Evolutionary conservation across 768 basidiomycete genomes (phyloP).

Genomic region (Leccinum disarticulatum): DNA sequence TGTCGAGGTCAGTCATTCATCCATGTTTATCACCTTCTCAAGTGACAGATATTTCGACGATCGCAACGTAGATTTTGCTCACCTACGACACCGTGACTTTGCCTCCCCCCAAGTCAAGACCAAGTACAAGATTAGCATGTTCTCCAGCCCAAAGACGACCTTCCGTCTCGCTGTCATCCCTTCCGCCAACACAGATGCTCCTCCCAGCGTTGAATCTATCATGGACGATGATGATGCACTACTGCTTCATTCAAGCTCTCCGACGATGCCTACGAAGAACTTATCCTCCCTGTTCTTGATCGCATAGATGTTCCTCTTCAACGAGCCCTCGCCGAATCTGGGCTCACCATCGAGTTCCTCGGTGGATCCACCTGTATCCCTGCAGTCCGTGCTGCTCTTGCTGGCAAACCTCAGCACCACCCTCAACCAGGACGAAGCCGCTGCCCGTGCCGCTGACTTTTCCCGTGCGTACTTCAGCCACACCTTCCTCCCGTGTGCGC

Average conservation of each 20-base stretch:
- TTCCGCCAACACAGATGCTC: constrained; percentile 88
- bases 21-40: constrained; percentile 89
- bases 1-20: constrained; percentile 93
- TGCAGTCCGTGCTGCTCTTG: constrained; percentile 83
- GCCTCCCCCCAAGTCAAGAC: constrained; percentile 66
- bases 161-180: constrained; percentile 89
- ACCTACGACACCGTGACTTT: constrained; percentile 72
- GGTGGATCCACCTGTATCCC: constrained; percentile 94
- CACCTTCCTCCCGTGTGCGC: constrained; percentile 93
- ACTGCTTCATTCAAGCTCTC: constrained; percentile 75
- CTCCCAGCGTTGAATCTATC: constrained; percentile 92
- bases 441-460: constrained; percentile 95
- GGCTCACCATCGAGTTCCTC: constrained; percentile 85
- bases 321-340: constrained; percentile 77
- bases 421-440: constrained; percentile 97
- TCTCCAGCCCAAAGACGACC: constrained; percentile 84
- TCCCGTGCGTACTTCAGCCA: constrained; percentile 90
- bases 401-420: constrained; percentile 84
- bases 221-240: constrained; percentile 82
- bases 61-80: constrained; percentile 91
- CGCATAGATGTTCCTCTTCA: constrained; percentile 75
- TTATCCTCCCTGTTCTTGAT: constrained; percentile 74
- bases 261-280: constrained; percentile 78
- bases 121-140: constrained; percentile 97
- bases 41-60: constrained; percentile 95